Evolutionary conservation across 192 early-diverging fungal genomes (phyloP).

Genomic region (Pecoramyces ruminantium): DNA sequence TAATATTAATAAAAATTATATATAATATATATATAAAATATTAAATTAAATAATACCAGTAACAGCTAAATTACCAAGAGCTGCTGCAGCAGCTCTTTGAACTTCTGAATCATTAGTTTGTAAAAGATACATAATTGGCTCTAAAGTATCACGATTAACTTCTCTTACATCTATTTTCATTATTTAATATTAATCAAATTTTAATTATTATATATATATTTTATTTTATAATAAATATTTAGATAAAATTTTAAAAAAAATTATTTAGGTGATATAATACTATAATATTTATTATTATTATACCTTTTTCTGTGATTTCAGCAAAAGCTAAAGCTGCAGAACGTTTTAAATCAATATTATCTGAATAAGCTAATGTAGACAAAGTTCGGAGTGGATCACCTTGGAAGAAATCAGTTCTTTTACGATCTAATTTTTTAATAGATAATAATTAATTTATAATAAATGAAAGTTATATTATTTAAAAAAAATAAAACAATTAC

Average conservation of each 20-base stretch:
- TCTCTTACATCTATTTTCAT: conserved; percentile 45
- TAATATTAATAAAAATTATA: neutral
- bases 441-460: no score
- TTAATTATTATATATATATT: no score
- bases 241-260: no score
- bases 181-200: neutral
- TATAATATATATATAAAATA: conserved; percentile 7
- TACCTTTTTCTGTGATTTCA: conserved; percentile 75
- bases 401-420: conserved; percentile 49
- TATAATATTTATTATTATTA: no score
- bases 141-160: conserved; percentile 53
- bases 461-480: no score
- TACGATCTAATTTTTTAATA: conserved; percentile 47
- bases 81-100: conserved; percentile 67
- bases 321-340: conserved; percentile 77
- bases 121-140: conserved; percentile 66
- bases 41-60: conserved; percentile 15
- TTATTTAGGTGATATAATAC: no score
- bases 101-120: conserved; percentile 70
- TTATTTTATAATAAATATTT: no score
- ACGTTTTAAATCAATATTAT: conserved; percentile 66
- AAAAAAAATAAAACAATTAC: no score
- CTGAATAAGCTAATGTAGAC: conserved; percentile 67
- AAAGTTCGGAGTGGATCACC: conserved; percentile 62
- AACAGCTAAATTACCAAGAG: conserved; percentile 79